Percentiles rank a stretch among this genome's conserved stretches.
phyloP scores from a whole-genome alignment of 1,139 yeast species.

The Candida frijolesensis region DNA sequence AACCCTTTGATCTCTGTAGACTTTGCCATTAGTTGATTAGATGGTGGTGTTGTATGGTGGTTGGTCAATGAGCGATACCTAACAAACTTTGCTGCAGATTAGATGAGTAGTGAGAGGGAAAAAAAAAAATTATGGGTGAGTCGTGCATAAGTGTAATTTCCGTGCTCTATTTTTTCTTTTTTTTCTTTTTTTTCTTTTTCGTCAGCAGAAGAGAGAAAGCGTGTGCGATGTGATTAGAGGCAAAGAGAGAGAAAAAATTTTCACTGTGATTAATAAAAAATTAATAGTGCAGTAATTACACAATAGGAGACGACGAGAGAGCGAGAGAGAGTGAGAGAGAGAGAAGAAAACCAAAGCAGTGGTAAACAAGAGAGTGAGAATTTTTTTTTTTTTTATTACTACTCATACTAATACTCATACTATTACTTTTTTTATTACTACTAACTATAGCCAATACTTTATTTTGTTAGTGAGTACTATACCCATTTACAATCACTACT shows the following conservation, averaged over 20 bases:
- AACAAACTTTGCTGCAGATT: neutral
- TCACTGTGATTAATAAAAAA: neutral
- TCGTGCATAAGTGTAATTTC: neutral
- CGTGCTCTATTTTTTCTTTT: neutral
- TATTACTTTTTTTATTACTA: neutral
- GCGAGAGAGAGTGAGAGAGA: neutral
- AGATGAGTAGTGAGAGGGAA: constrained; percentile 1
- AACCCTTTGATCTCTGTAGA: constrained; percentile 55
- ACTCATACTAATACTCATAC: neutral
- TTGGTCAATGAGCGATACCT: neutral
- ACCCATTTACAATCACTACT: neutral
- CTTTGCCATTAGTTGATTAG: constrained; percentile 11
- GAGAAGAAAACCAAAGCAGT: neutral
- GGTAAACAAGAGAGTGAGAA: too few relatives aligned
- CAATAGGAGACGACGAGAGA: neutral
- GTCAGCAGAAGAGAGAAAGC: neutral
- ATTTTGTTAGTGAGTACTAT: constrained; percentile 5
- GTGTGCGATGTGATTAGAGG: constrained; percentile 1
- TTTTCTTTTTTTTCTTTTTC: neutral
- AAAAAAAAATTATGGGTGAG: neutral
- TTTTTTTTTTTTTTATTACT: neutral
- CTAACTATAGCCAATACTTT: neutral
- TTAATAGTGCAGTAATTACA: too few relatives aligned
- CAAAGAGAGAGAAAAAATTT: neutral
- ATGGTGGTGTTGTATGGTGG: neutral